Base-by-base conservation (phyloP, 495 filamentous ascomycete genomes). In the Echria macrotheca region DNA sequence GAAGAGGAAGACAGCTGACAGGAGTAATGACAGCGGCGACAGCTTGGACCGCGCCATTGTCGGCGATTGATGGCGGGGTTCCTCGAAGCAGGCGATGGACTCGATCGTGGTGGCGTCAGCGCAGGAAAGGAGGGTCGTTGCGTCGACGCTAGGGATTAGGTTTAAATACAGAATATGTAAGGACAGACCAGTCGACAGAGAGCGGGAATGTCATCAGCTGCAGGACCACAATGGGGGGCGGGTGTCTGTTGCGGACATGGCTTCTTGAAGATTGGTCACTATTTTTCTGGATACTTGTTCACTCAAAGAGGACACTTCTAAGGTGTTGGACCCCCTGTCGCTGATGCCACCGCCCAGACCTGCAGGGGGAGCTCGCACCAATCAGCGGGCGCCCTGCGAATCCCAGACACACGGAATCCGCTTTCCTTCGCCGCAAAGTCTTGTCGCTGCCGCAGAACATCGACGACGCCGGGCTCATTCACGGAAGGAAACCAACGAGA, bases 1-100 rank as follows among this genome's bases (percentile, higher is more conserved):
- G 49, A 78, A 74, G 28, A 79, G 53, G 54, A 73, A 70, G 51
- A 78, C 51, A 46, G 73, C 58, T 44, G 65, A 69, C 42, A 78
- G 54, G 41, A 80, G 56, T 39, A 69, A 54, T 19, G 66, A 55
- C 44, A 69, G 49, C n/a, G 71, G 69, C 39, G 75, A 76, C 39
- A 64, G 57, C 31, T 40, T 65, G 52, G 46, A 49, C 40, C 58
- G 66, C 55, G 67, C 67, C 71, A 75, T 75, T 58, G 47, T 68
- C 66, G 64, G 64, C 58, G 14, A 42, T 33, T 46, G 58, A 52
- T 41, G 33, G 32, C 7, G 48, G 22, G 31, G 14, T 35, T 32
- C 28, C 22, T 48, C 44, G 31, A n/a, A n/a, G n/a, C n/a, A n/a
- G n/a, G n/a, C n/a, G n/a, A n/a, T n/a, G n/a, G n/a, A n/a, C n/a